phyloP scores from a whole-genome alignment of 2,329 filamentous ascomycete species.

The Ophiognomonia clavigignenti-juglandacearum region DNA sequence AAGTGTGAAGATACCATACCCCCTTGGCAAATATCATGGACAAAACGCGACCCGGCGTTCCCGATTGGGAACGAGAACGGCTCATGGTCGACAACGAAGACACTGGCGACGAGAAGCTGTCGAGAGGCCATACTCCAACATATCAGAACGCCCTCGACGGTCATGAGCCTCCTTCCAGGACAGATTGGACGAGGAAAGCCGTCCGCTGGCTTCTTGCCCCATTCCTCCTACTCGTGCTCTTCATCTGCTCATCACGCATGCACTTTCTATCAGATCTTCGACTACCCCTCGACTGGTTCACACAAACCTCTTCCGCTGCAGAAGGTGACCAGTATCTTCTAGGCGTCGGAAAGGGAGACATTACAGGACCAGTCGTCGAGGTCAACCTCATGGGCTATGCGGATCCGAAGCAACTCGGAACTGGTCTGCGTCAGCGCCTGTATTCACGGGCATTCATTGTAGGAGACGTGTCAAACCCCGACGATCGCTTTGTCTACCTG shows the following conservation, averaged over 20 bases:
- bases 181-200: background rate
- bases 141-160: background rate
- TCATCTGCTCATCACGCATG: background rate
- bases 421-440: constrained; percentile 76
- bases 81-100: background rate
- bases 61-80: background rate
- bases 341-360: constrained; percentile 49
- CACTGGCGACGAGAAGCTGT: background rate
- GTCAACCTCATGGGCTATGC: constrained; percentile 90
- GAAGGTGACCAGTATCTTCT: constrained; percentile 41
- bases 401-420: constrained; percentile 71
- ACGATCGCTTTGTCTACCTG: constrained; percentile 76
- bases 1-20: background rate
- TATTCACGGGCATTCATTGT: constrained; percentile 87
- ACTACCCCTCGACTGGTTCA: background rate
- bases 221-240: background rate
- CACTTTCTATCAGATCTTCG: background rate
- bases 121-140: background rate
- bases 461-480: constrained; percentile 58
- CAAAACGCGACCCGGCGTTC: background rate
- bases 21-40: background rate
- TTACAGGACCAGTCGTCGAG: constrained; percentile 73
- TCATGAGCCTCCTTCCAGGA: background rate
- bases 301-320: background rate
- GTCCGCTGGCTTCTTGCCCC: background rate